A percentile compares a stretch with the other conserved stretches of the same genome.
These are phyloP conservation scores for Ophiocordyceps camponoti-leonardi DNA, from an alignment of 2,329 filamentous ascomycete genomes.

Conservation along the genomic window DNA sequence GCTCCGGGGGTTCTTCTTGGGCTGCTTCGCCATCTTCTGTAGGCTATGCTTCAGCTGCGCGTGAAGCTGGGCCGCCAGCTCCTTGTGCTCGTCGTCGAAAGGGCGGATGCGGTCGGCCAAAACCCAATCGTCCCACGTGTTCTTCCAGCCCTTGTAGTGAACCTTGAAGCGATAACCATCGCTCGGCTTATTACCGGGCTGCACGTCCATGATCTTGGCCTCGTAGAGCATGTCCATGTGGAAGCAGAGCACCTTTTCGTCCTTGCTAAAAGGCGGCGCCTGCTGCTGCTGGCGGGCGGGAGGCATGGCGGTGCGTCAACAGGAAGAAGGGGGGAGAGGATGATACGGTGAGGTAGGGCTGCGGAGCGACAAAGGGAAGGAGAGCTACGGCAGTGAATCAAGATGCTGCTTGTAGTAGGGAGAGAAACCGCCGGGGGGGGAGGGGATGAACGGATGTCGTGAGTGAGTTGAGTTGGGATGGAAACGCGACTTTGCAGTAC, in stretches of 20 bases:
- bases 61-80: slow-evolving; percentile 60
- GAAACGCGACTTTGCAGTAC: background rate
- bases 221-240: slow-evolving; percentile 96
- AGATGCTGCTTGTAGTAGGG: background rate
- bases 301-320: slow-evolving; percentile 16
- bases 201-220: slow-evolving; percentile 79
- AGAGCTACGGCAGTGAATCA: background rate
- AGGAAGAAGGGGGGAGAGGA: background rate
- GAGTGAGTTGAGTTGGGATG: background rate
- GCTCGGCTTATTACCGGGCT: slow-evolving; percentile 48
- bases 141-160: slow-evolving; percentile 99
- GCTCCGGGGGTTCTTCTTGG: slow-evolving; percentile 26
- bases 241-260: slow-evolving; percentile 92
- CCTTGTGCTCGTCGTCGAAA: slow-evolving; percentile 86
- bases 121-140: slow-evolving; percentile 99
- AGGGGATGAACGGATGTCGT: background rate
- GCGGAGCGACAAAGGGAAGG: background rate
- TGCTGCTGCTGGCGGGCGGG: slow-evolving; percentile 24
- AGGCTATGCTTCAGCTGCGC: slow-evolving; percentile 48
- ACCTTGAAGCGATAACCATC: slow-evolving; percentile 73
- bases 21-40: slow-evolving; percentile 33
- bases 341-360: background rate
- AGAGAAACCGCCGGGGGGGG: too few relatives aligned
- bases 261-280: slow-evolving; percentile 43
- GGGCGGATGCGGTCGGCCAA: slow-evolving; percentile 85